Percentiles rank a stretch among this genome's conserved stretches.
These are phyloP conservation scores for Marasmius sp. DNA, from an alignment of 1,284 basidiomycete species.

Conservation along the genomic window DNA sequence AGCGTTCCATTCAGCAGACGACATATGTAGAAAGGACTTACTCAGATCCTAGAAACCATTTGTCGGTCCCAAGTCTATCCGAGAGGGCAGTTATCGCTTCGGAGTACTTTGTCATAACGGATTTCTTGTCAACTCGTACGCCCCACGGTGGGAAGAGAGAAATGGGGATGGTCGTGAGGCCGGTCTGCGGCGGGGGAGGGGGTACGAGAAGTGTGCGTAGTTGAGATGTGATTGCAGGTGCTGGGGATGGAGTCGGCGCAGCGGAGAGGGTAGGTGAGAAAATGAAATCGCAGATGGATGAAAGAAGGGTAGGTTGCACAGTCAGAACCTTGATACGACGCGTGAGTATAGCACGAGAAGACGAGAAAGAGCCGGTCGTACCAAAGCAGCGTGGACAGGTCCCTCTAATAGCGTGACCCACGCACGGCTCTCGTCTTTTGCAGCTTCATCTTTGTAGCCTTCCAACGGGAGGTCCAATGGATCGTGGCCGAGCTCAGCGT, in stretches of 20 bases:
- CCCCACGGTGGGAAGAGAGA: constrained; percentile 42
- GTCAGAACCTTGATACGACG: neutral
- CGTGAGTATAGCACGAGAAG: neutral
- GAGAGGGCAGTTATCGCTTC: constrained; percentile 72
- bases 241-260: constrained; percentile 23
- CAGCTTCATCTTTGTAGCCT: constrained; percentile 58
- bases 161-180: constrained; percentile 60
- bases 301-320: constrained; percentile 40
- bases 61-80: constrained; percentile 68
- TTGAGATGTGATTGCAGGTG: constrained; percentile 22
- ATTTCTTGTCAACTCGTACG: neutral
- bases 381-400: constrained; percentile 70
- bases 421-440: constrained; percentile 72
- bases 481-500: constrained; percentile 42
- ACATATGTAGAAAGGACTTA: constrained; percentile 34
- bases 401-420: constrained; percentile 78
- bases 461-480: constrained; percentile 50
- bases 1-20: neutral
- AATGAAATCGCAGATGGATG: constrained; percentile 39
- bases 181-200: constrained; percentile 68
- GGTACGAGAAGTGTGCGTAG: constrained; percentile 52
- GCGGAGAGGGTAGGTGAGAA: neutral
- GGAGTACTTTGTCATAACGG: constrained; percentile 56
- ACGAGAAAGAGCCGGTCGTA: constrained; percentile 32
- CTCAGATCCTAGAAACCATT: constrained; percentile 78